These are phyloP conservation scores for Aegilops tauschii DNA, from an alignment of 176 grass and related monocot genomes.

Conservation along the genomic window DNA sequence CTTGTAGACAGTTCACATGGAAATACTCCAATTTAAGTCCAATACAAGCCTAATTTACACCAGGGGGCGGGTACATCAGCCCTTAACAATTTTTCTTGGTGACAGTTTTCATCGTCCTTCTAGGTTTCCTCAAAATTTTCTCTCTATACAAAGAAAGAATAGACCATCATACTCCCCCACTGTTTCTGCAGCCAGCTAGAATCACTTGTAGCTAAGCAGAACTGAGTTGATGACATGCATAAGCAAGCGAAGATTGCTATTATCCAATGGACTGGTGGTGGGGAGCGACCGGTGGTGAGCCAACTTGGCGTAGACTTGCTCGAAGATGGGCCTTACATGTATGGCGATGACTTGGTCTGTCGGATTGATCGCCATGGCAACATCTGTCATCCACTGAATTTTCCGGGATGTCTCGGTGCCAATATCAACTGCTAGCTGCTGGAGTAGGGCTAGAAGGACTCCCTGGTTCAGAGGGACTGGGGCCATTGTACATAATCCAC, in stretches of 20 bases:
- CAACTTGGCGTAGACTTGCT: constrained; percentile 77
- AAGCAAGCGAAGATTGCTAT: constrained; percentile 52
- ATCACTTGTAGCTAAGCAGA: constrained; percentile 85
- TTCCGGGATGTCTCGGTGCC: constrained; percentile 71
- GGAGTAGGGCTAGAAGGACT: constrained; percentile 90
- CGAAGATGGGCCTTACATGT: constrained; percentile 91
- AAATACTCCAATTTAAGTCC: constrained; percentile 29
- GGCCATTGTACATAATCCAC: constrained; percentile 46
- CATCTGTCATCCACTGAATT: constrained; percentile 86
- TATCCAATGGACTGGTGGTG: constrained; percentile 46
- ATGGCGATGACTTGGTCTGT: constrained; percentile 58
- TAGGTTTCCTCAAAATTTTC: constrained; percentile 59
- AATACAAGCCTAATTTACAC: constrained; percentile 45
- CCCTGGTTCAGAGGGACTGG: constrained; percentile 83
- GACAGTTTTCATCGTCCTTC: constrained; percentile 22
- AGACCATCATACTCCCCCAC: constrained; percentile 6
- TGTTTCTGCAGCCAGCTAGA: neutral
- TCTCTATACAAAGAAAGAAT: constrained; percentile 62
- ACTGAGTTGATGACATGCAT: constrained; percentile 99
- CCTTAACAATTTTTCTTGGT: constrained; percentile 8
- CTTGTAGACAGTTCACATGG: constrained; percentile 8
- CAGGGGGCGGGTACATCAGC: neutral
- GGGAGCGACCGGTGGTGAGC: constrained; percentile 61
- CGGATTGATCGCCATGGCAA: constrained; percentile 87
- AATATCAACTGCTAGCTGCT: constrained; percentile 91